phyloP scores from a whole-genome alignment of 2,329 filamentous ascomycete genomes.

The Trichoderma atroviride region DNA sequence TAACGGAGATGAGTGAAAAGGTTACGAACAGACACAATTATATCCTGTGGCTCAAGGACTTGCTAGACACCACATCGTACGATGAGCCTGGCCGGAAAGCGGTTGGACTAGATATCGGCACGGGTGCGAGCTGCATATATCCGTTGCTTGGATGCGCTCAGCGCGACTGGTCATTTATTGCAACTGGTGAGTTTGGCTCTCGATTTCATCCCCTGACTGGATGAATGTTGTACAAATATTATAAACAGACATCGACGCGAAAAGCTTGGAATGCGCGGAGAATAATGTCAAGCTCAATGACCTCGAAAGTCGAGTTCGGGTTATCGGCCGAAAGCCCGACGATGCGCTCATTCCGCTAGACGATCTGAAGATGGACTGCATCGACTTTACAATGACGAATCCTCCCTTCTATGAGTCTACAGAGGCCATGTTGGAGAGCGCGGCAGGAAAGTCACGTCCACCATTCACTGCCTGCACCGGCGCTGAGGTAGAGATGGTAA shows the following conservation, averaged over 20 bases:
- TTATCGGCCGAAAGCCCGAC: constrained; percentile 57
- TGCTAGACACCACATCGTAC: constrained; percentile 73
- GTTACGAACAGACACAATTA: constrained; percentile 79
- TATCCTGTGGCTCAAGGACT: constrained; percentile 80
- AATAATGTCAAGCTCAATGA: constrained; percentile 69
- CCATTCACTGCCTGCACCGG: constrained; percentile 78
- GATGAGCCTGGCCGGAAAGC: constrained; percentile 53
- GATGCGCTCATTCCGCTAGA: constrained; percentile 67
- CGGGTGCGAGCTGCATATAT: constrained; percentile 90
- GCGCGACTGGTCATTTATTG: constrained; percentile 73
- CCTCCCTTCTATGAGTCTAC: constrained; percentile 88
- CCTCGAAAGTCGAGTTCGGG: constrained; percentile 63
- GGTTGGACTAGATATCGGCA: constrained; percentile 81
- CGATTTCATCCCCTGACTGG: accelerated
- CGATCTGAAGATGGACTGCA: constrained; percentile 49
- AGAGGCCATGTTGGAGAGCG: constrained; percentile 67
- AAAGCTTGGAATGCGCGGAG: constrained; percentile 66
- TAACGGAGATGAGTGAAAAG: constrained; percentile 36
- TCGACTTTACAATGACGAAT: constrained; percentile 92
- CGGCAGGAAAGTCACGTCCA: constrained; percentile 65
- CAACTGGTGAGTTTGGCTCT: constrained; percentile 50
- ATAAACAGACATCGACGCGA: constrained; percentile 71
- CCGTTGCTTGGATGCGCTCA: constrained; percentile 75
- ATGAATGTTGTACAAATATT: background rate
- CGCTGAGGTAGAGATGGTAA: constrained; percentile 82